A percentile compares a stretch with the other conserved stretches of the same genome.
phyloP scores from a whole-genome alignment of 495 filamentous ascomycete genomes.

The Annulohypoxylon bovei region DNA sequence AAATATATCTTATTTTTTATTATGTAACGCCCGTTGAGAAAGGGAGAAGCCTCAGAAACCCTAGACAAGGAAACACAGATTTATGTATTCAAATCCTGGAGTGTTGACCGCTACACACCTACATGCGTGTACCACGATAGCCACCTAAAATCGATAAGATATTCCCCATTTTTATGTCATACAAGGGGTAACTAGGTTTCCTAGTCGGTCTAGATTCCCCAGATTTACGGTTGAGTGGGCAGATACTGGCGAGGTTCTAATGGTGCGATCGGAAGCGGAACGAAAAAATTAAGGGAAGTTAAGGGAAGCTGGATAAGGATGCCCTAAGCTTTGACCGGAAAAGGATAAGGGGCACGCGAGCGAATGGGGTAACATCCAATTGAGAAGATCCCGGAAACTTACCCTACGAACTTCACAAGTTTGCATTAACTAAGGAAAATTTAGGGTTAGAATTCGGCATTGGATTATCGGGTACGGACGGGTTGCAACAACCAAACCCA shows the following conservation, averaged over 20 bases:
- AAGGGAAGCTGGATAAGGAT: constrained; percentile 12
- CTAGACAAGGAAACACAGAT: constrained; percentile 1
- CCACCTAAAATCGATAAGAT: constrained; percentile 17
- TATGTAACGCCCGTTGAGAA: background rate
- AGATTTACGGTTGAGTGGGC: constrained; percentile 31
- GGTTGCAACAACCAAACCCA: background rate
- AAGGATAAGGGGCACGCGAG: constrained; percentile 38
- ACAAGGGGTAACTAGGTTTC: constrained; percentile 18
- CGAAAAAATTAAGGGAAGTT: constrained; percentile 34
- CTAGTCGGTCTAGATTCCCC: constrained; percentile 32
- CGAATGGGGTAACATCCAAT: constrained; percentile 16
- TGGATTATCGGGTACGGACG: background rate
- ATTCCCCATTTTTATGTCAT: constrained; percentile 38
- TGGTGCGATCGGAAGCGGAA: constrained; percentile 35
- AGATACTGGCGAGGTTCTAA: constrained; percentile 31
- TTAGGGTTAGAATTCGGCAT: background rate
- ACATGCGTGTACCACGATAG: background rate
- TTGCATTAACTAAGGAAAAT: background rate
- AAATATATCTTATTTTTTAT: background rate
- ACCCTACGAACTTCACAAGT: background rate
- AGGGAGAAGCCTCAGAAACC: background rate
- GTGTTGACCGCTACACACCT: constrained; percentile 32
- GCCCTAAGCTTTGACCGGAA: constrained; percentile 18
- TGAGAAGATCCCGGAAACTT: constrained; percentile 4
- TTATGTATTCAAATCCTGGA: constrained; percentile 20